Evolutionary conservation across 1,284 basidiomycete species (phyloP).

Genomic region (Trichosporon sp.): DNA sequence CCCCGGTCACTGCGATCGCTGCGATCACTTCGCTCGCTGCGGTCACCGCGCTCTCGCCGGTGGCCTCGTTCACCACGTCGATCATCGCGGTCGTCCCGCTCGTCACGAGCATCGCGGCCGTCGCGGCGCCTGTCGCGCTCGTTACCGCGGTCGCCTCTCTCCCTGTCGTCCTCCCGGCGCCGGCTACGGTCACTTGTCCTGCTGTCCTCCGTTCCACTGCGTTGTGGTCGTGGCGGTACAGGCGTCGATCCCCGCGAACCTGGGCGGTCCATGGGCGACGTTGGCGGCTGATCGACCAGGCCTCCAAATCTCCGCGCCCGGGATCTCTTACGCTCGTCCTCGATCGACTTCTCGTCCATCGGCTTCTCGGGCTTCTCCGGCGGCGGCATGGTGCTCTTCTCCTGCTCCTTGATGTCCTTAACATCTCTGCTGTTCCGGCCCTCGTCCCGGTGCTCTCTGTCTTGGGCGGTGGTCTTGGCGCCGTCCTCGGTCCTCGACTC

Average conservation of each 20-base stretch:
- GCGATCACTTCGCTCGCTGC: constrained; percentile 3
- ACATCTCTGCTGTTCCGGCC: background rate
- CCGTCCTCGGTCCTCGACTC: constrained; percentile 4
- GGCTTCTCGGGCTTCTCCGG: constrained; percentile 23
- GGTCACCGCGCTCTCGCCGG: background rate
- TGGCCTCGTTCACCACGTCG: background rate
- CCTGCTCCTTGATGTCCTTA: background rate
- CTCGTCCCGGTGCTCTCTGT: background rate
- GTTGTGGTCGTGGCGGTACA: constrained; percentile 10
- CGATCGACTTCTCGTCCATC: constrained; percentile 27
- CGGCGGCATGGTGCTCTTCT: background rate
- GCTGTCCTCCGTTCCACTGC: constrained; percentile 40
- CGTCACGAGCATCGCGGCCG: background rate
- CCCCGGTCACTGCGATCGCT: constrained; percentile 6
- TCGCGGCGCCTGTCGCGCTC: constrained; percentile 10
- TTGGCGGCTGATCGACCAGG: constrained; percentile 20
- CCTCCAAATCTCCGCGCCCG: constrained; percentile 37
- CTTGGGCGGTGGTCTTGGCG: background rate
- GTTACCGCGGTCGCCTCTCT: constrained; percentile 8
- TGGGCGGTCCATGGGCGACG: background rate
- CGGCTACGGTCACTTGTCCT: constrained; percentile 31
- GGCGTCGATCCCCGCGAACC: constrained; percentile 10
- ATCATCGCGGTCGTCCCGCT: background rate
- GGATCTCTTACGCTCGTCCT: constrained; percentile 36
- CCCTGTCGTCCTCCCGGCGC: constrained; percentile 20